Conservation (phyloP, 768 basidiomycete species). For the Cystobasidium onofrii region DNA sequence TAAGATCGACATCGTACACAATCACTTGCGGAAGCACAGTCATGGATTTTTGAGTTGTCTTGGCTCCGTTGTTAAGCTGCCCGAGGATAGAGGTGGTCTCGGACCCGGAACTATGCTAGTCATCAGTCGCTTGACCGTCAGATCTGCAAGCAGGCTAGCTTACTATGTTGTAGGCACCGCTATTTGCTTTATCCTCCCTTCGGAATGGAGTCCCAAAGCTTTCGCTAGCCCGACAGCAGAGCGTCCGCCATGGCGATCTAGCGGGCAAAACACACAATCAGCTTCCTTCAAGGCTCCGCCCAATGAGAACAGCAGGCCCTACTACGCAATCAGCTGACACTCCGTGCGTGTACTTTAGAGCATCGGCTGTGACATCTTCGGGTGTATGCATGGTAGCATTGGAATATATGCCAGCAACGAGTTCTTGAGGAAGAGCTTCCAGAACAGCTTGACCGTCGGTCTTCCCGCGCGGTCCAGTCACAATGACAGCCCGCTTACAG, state of each 20-base stretch:
- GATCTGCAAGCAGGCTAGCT: too few relatives aligned
- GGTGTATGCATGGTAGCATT: constrained; percentile 51
- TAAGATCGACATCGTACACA: constrained; percentile 49
- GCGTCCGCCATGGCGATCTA: constrained; percentile 46
- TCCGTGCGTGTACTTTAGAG: constrained; percentile 41
- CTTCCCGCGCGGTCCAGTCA: not conserved
- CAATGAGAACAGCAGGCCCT: too few relatives aligned
- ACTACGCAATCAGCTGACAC: constrained; percentile 47
- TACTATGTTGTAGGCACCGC: constrained; percentile 48
- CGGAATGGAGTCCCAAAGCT: constrained; percentile 48
- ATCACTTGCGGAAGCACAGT: constrained; percentile 49
- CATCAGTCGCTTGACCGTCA: not conserved
- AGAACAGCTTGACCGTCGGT: not conserved
- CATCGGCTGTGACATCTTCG: constrained; percentile 46
- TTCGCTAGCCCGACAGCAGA: constrained; percentile 49
- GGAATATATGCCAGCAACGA: constrained; percentile 46
- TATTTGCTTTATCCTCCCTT: constrained; percentile 47
- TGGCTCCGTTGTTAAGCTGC: constrained; percentile 48
- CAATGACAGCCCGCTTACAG: not conserved
- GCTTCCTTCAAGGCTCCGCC: constrained; percentile 28
- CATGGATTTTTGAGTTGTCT: constrained; percentile 47
- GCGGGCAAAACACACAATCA: not conserved
- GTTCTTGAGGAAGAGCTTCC: constrained; percentile 18
- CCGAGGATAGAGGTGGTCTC: constrained; percentile 50
- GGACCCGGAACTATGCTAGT: constrained; percentile 43